phyloP scores from a whole-genome alignment of 352 stramenopile genomes.

The Phytophthora litchii region DNA sequence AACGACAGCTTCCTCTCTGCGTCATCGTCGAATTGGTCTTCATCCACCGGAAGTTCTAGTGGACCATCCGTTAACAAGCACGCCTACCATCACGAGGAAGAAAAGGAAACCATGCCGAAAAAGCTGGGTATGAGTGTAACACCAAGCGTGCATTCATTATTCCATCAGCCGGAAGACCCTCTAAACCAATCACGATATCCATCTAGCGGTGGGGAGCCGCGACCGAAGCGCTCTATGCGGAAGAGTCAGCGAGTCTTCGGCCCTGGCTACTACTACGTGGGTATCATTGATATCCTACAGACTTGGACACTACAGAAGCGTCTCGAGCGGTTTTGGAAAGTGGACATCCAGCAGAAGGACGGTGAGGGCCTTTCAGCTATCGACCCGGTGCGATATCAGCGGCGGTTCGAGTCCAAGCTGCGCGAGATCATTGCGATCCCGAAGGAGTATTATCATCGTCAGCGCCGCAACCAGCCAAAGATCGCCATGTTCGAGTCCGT shows the following conservation, averaged over 20 bases:
- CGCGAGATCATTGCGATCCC: constrained; percentile 82
- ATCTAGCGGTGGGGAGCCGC: constrained; percentile 22
- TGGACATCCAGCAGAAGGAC: constrained; percentile 70
- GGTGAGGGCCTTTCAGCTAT: constrained; percentile 84
- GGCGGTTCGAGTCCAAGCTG: constrained; percentile 83
- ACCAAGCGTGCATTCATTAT: constrained; percentile 44
- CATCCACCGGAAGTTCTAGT: constrained; percentile 24
- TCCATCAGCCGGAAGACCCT: constrained; percentile 22
- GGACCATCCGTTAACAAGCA: constrained; percentile 26
- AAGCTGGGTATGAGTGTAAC: constrained; percentile 18
- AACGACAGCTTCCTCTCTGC: constrained; percentile 56
- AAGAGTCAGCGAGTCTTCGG: constrained; percentile 83
- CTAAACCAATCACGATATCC: constrained; percentile 32
- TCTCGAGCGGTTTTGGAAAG: constrained; percentile 86
- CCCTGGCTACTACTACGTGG: constrained; percentile 89
- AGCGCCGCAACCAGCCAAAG: constrained; percentile 21
- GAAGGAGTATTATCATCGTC: constrained; percentile 52
- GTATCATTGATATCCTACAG: constrained; percentile 92
- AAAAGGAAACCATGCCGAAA: constrained; percentile 7
- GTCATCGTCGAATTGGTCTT: constrained; percentile 34
- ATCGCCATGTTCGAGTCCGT: constrained; percentile 37
- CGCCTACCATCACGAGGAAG: constrained; percentile 15
- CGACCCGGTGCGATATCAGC: constrained; percentile 74
- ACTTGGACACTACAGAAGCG: constrained; percentile 87
- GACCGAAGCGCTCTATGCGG: constrained; percentile 56